phyloP scores from a whole-genome alignment of 768 basidiomycete species.

The Leccinum fibrillosum region DNA sequence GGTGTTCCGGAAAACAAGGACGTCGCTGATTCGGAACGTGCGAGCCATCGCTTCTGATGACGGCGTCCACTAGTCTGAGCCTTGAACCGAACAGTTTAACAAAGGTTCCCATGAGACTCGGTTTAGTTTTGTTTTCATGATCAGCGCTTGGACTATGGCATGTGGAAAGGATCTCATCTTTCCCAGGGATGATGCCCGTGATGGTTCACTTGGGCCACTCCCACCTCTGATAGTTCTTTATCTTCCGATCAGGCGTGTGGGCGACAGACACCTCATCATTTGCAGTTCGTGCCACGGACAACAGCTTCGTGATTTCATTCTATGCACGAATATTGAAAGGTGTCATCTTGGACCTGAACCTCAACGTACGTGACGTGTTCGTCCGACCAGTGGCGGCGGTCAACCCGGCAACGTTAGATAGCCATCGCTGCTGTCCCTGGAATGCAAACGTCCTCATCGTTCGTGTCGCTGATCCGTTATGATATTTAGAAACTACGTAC shows the following conservation, averaged over 20 bases:
- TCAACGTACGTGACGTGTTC: slow-evolving; percentile 4
- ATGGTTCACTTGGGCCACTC: background rate
- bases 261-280: slow-evolving; percentile 9
- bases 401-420: slow-evolving; percentile 5
- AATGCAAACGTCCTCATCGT: slow-evolving; percentile 3
- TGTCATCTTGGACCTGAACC: slow-evolving; percentile 1
- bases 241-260: slow-evolving; percentile 14
- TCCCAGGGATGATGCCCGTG: slow-evolving; percentile 8
- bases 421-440: background rate
- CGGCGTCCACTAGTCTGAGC: background rate
- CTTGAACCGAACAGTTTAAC: background rate
- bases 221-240: background rate
- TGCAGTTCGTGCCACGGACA: slow-evolving; percentile 6
- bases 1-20: background rate
- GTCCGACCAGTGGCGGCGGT: slow-evolving; percentile 20
- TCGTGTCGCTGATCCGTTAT: background rate
- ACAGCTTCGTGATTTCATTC: slow-evolving; percentile 16
- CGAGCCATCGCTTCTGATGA: background rate
- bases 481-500: background rate
- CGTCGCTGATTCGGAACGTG: background rate
- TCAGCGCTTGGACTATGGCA: slow-evolving; percentile 16
- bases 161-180: slow-evolving; percentile 10
- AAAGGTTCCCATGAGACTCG: background rate
- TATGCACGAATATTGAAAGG: background rate
- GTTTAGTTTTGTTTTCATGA: slow-evolving; percentile 16